Evolutionary conservation across 768 basidiomycete genomes (phyloP).

Genomic region (Boletales sp.): DNA sequence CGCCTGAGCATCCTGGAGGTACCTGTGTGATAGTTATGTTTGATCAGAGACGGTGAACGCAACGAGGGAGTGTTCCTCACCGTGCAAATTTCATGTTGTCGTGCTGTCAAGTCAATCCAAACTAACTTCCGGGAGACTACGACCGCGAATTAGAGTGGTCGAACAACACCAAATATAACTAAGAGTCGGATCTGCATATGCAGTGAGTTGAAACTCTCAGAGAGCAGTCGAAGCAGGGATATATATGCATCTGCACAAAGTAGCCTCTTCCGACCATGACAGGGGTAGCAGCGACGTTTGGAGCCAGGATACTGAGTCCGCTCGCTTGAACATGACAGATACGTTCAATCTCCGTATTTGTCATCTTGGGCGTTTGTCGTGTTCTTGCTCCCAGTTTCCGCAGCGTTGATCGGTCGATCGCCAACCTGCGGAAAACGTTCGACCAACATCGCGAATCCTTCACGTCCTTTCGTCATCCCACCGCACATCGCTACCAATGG

Average conservation of each 20-base stretch:
- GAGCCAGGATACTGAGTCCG: background rate
- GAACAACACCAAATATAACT: background rate
- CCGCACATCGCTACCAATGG: slow-evolving; percentile 12
- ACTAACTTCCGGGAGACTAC: background rate
- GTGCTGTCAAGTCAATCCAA: background rate
- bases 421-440: background rate
- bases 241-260: background rate
- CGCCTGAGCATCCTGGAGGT: slow-evolving; percentile 68
- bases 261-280: background rate
- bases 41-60: background rate
- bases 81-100: slow-evolving; percentile 56
- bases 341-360: slow-evolving; percentile 1
- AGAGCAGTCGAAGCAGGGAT: background rate
- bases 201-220: background rate
- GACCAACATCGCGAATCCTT: slow-evolving; percentile 7
- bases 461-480: background rate
- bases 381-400: too few relatives aligned
- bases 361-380: background rate
- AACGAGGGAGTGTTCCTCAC: slow-evolving; percentile 28
- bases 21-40: slow-evolving; percentile 34
- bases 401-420: background rate
- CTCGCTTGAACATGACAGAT: background rate
- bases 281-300: background rate
- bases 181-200: background rate
- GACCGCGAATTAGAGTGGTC: background rate